Conservation (phyloP, 2,329 filamentous ascomycete genomes). For the Paraphaeosphaeria minitans region DNA sequence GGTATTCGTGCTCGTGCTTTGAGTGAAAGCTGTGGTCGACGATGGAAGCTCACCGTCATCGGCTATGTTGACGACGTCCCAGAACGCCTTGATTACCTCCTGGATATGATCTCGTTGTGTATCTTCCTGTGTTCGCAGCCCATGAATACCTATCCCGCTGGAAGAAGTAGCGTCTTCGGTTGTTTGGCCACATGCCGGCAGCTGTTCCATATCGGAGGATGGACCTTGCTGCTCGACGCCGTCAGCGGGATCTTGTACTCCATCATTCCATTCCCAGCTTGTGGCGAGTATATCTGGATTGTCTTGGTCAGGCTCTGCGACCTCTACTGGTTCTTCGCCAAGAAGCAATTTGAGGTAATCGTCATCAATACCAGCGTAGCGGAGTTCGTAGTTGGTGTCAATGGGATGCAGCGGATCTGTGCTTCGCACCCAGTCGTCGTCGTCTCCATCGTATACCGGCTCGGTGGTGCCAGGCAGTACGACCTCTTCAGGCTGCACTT, state of each 20-base stretch:
- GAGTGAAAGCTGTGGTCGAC: neutral
- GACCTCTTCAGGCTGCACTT: conserved; percentile 29
- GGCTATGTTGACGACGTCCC: conserved; percentile 15
- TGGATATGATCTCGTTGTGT: neutral
- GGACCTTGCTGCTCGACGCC: neutral
- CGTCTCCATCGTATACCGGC: conserved; percentile 18
- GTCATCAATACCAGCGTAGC: neutral
- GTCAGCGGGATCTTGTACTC: no score
- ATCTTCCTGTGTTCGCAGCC: neutral
- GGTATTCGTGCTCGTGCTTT: neutral
- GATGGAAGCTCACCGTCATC: neutral
- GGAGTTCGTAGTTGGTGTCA: conserved; percentile 15
- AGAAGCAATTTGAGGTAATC: conserved; percentile 16
- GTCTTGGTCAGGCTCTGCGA: neutral
- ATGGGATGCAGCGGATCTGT: conserved; percentile 33
- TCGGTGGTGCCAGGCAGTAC: neutral
- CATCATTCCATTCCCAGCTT: neutral
- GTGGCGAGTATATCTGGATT: neutral
- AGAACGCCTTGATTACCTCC: conserved; percentile 15
- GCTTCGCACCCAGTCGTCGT: conserved; percentile 25
- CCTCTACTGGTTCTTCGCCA: conserved; percentile 8
- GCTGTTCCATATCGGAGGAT: neutral
- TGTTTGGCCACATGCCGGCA: conserved; percentile 12
- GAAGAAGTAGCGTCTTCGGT: neutral
- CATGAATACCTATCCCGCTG: neutral